Evolutionary conservation across 345 rosid genomes (phyloP), one percentile per base, ranked within the genome.

Genomic region (Eucalyptus tenuipes): DNA sequence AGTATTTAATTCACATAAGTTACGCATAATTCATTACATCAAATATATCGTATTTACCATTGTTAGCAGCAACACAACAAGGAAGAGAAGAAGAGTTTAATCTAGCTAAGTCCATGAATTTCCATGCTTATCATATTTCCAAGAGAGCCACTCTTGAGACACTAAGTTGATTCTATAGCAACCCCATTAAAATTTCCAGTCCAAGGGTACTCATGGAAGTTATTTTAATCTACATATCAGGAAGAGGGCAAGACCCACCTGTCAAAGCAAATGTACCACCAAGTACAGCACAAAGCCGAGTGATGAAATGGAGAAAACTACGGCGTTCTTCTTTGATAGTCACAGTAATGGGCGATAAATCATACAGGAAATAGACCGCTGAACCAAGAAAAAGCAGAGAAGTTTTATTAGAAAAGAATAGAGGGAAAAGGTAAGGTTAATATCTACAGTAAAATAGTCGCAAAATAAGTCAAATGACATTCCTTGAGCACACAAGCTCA

Each of bases 261-360:
- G 99, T 95, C 85, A 98, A 88, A 44, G 99, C 99, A 94, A 97
- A 98, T 86, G 99, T 98, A 57, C 99, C 99, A 7, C 99, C 99
- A 89, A 98, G 92, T 66, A 98, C 98, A n/a, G 99, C 99, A 92
- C 99, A 97, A 87, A 98, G 99, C 86, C 99, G 93, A 87, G 99
- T 98, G 92, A 96, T 92, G 89, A 98, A 95, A 90, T 98, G 99
- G 89, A 98, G 96, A 93, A 98, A 97, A 91, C 99, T 95, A 45
- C 95, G 99, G 9, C 95, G 90, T 89, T 98, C 99, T 92, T 98
- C 99, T 90, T 92, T 96, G 91, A 98, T 98, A 44, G 99, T 96
- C 85, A 98, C 99, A 15, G 99, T 97, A 90, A 98, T 98, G 3
- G 99, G 99, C 42, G 99, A 98, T 80, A 98, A 93, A 92, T 98